phyloP scores from a whole-genome alignment of 1,139 yeast genomes.

The Pichia sp. region DNA sequence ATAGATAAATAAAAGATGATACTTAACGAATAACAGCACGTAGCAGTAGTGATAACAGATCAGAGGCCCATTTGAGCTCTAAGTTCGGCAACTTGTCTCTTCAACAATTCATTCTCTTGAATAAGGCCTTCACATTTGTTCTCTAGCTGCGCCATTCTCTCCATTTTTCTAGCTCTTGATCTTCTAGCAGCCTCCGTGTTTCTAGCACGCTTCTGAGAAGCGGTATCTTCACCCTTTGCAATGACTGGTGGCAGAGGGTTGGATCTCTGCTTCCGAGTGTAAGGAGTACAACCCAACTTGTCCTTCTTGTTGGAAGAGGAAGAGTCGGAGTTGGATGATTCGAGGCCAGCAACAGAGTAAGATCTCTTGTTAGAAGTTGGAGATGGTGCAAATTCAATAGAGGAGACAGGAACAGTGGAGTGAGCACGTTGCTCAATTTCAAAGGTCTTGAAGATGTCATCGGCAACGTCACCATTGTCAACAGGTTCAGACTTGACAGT shows the following conservation, averaged over 20 bases:
- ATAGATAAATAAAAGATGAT: no score
- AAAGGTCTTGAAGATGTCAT: no score
- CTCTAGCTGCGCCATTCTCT: constrained; percentile 80
- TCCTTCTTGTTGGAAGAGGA: constrained; percentile 33
- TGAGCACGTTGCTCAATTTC: no score
- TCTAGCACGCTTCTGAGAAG: constrained; percentile 78
- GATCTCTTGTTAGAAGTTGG: constrained; percentile 12
- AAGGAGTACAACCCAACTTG: constrained; percentile 56
- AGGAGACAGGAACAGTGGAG: not conserved
- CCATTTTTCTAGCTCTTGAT: constrained; percentile 89
- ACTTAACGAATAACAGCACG: no score
- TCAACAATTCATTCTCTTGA: constrained; percentile 46
- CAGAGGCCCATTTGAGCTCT: no score
- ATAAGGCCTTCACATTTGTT: constrained; percentile 61
- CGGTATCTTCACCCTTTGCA: constrained; percentile 52
- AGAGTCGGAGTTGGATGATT: constrained; percentile 3
- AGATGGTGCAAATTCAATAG: not conserved
- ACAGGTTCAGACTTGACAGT: not conserved
- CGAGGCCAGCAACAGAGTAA: constrained; percentile 26
- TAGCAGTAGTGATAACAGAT: no score
- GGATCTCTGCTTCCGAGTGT: constrained; percentile 56
- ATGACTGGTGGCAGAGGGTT: constrained; percentile 60
- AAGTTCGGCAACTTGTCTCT: constrained; percentile 52
- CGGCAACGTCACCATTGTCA: not conserved
- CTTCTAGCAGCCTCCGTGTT: constrained; percentile 97